Base-by-base conservation (phyloP, 2,329 filamentous ascomycete species). In the Septoria linicola region DNA sequence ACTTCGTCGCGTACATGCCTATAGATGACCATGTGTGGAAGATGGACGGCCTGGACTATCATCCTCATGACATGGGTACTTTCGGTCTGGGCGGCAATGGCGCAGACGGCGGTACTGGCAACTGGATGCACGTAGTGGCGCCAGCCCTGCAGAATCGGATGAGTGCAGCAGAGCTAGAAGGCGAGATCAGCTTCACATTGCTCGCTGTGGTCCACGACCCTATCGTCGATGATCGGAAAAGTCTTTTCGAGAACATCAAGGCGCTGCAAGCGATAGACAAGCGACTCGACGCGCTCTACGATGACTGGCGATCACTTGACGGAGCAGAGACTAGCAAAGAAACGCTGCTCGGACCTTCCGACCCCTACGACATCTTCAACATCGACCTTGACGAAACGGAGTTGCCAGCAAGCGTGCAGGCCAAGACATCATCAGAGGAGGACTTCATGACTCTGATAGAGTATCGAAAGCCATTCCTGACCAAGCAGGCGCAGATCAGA, bases 1-100 rank as follows among this genome's bases (percentile, higher is more conserved):
- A 97, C 66, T 97, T 93, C 68, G 86, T 95, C 57, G 91, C 90
- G 5, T 96, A 92, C 65, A 83, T 96, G 23, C 88, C 89, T 2
- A 80, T 83, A 11, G 76, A 80, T n/a, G 84, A 81, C 2, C 75
- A 81, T 49, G 80, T 96, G 11, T 96, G 89, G 89, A 88, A 91
- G 67, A 81, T 97, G 4, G 92, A 97, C 68, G 92, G 92, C 3
- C 74, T 96, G 17, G 83, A 91, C 66, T 75, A 75, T 35, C 81
- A 84, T 57, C 92, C 89, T 2, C 78, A 82, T 27, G 79, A 76
- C 49, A 74, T 90, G 49, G 85, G 84, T 71, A 67, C 25, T 14
- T 57, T 58, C 47, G 45, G 39, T 65, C 53, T 54, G 60, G 52
- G 32, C 43, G 53, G 59, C 70, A 73, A 70, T 17, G 60, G 68